Evolutionary conservation across 129 eudicot genomes (phyloP).

Genomic region (Escallonia herrerae): DNA sequence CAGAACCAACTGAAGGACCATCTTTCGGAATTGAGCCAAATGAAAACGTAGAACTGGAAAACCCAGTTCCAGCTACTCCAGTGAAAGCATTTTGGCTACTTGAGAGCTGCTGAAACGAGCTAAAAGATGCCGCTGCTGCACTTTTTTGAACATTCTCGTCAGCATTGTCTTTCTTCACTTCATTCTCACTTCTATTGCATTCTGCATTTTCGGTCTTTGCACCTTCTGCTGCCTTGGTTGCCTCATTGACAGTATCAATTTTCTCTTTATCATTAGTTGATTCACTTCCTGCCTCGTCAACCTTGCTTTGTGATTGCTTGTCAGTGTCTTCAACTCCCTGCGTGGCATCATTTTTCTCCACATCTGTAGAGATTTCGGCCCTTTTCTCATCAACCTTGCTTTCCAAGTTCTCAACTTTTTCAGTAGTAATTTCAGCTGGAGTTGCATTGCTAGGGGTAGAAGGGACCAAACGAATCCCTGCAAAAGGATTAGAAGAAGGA

Average conservation of each 20-base stretch:
- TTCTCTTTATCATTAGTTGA: constrained; percentile 12
- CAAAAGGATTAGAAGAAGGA: constrained; percentile 79
- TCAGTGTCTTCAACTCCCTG: constrained; percentile 9
- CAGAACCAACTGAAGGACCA: constrained; percentile 34
- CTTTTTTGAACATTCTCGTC: constrained; percentile 24
- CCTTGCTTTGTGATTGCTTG: constrained; percentile 22
- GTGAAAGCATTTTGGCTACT: constrained; percentile 89
- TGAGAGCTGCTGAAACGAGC: constrained; percentile 83
- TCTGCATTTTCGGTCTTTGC: constrained; percentile 18
- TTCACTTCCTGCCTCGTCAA: constrained; percentile 20
- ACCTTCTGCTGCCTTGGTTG: constrained; percentile 19
- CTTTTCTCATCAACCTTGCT: neutral
- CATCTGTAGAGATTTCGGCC: constrained; percentile 19
- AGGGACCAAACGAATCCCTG: constrained; percentile 57
- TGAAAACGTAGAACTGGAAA: constrained; percentile 67
- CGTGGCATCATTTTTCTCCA: constrained; percentile 15
- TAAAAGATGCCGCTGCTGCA: constrained; percentile 38
- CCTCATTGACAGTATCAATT: constrained; percentile 10
- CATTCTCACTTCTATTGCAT: constrained; percentile 13
- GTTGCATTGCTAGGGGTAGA: constrained; percentile 24
- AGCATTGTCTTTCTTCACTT: constrained; percentile 15
- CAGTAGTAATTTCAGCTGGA: constrained; percentile 9
- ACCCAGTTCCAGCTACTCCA: constrained; percentile 78
- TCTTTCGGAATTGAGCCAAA: constrained; percentile 64
- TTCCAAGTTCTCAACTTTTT: neutral